Percentiles rank a stretch among this genome's conserved stretches.
phyloP scores from a whole-genome alignment of 2,329 filamentous ascomycete genomes.

The Monilinia fructigena region DNA sequence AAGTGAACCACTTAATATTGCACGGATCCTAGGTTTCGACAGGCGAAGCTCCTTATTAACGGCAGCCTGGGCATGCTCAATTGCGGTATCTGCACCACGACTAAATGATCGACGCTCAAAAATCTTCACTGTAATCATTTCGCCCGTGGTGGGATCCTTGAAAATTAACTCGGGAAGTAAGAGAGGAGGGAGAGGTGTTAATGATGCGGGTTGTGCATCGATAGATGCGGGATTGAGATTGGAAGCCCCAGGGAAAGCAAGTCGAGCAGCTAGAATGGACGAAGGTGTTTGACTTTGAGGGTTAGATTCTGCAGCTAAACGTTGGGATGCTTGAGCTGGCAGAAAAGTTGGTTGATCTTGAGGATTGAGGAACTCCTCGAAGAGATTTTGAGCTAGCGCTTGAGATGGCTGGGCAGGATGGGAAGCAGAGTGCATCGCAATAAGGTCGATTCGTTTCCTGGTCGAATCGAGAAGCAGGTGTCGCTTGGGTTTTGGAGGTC shows the following conservation, averaged over 20 bases:
- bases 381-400: not conserved
- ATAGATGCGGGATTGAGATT: not conserved
- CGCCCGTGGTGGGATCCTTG: constrained; percentile 9
- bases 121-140: constrained; percentile 8
- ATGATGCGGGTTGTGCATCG: not conserved
- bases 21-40: not conserved
- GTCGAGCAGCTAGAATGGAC: not conserved
- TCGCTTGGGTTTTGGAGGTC: not conserved
- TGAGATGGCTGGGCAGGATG: not conserved
- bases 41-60: not conserved
- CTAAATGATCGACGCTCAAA: constrained; percentile 12
- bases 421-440: not conserved
- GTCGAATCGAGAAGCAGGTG: not conserved
- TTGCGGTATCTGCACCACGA: constrained; percentile 1
- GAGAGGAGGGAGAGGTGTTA: not conserved
- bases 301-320: not conserved
- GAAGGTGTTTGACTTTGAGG: not conserved
- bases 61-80: not conserved
- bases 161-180: not conserved
- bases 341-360: not conserved
- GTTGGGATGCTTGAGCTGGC: not conserved
- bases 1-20: not conserved
- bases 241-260: not conserved
- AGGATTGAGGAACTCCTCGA: not conserved
- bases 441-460: constrained; percentile 1